Evolutionary conservation across 2,329 filamentous ascomycete species (phyloP), one percentile per base, ranked within the genome.

Genomic region (Cladophialophora immunda): DNA sequence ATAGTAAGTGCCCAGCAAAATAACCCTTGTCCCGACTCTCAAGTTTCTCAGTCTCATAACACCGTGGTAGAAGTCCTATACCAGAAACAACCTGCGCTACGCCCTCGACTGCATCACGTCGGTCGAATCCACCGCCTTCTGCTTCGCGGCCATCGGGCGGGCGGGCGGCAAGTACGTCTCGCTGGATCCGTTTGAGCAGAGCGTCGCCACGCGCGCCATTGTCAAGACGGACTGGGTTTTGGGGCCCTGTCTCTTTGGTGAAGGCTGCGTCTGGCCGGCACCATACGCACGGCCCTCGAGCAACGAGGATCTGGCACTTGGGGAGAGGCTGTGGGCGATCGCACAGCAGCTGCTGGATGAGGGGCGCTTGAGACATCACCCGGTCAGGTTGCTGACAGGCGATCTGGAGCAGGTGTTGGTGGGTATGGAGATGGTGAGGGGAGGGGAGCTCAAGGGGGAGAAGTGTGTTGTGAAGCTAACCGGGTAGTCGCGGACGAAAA

Each of bases 201-300:
- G n/a, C 4, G n/a, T 47, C n/a, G 41, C 41, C 5, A 22, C 41
- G 41, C 41, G 41, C n/a, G 19, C n/a, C n/a, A 6, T 47, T 3
- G 41, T 47, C 41, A 47, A 47, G 41, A 47, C 41, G n/a, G 41
- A 47, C 41, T 47, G 41, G 41, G 19, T 22, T 11, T 11, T 47
- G 19, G 41, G 41, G 5, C 41, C 41, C 8, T 22, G n/a, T 3
- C 41, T 47, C n/a, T 47, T 22, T 6, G 41, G 41, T 6, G 41
- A 47, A 22, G 41, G 41, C 7, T 47, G 41, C 19, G 41, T 47
- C 5, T 47, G 41, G 41, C 41, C 41, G n/a, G n/a, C n/a, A 4
- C 41, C 41, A 8, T 47, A 47, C 41, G 41, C n/a, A 22, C 41
- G 41, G n/a, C n/a, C 41, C 7, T n/a, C 41, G n/a, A 47, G 41